Percentiles rank a stretch among this genome's conserved stretches.
These are phyloP conservation scores for Microbotryum saponariae DNA, from an alignment of 1,284 basidiomycete species.

Conservation along the genomic window DNA sequence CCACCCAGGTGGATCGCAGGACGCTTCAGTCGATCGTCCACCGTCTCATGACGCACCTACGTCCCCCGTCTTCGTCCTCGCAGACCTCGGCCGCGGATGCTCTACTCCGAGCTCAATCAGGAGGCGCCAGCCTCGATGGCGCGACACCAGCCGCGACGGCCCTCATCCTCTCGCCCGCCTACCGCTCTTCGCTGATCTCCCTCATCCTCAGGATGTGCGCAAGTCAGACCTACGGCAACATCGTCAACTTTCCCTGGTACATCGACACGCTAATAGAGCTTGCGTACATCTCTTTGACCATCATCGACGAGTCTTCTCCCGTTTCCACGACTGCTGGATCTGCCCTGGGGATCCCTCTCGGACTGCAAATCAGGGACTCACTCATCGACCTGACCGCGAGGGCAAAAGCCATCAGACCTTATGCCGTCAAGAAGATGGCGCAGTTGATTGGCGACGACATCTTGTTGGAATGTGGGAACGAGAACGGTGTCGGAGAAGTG, in stretches of 20 bases:
- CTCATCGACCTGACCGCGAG: slow-evolving; percentile 79
- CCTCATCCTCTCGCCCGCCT: slow-evolving; percentile 44
- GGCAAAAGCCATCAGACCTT: slow-evolving; percentile 65
- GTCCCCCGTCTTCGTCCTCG: slow-evolving; percentile 49
- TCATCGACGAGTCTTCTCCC: slow-evolving; percentile 10
- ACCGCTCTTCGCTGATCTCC: slow-evolving; percentile 47
- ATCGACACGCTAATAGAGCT: slow-evolving; percentile 85
- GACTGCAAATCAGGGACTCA: slow-evolving; percentile 43
- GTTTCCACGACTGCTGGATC: slow-evolving; percentile 43
- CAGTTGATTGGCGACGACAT: slow-evolving; percentile 68
- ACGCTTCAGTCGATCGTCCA: slow-evolving; percentile 84
- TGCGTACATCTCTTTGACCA: slow-evolving; percentile 58
- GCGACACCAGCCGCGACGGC: slow-evolving; percentile 41
- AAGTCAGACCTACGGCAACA: slow-evolving; percentile 57
- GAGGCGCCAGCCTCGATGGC: slow-evolving; percentile 28
- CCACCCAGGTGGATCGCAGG: slow-evolving; percentile 59
- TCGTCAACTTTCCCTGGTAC: slow-evolving; percentile 94
- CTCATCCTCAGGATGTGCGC: slow-evolving; percentile 33
- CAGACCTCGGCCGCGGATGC: slow-evolving; percentile 52
- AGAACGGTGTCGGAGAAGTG: slow-evolving; percentile 59
- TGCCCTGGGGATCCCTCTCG: slow-evolving; percentile 54
- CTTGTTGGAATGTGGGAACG: slow-evolving; percentile 48
- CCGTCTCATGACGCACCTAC: slow-evolving; percentile 76
- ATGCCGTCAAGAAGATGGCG: slow-evolving; percentile 72
- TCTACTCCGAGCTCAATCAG: slow-evolving; percentile 46